phyloP scores from a whole-genome alignment of 768 basidiomycete genomes.

The Mycena pura region DNA sequence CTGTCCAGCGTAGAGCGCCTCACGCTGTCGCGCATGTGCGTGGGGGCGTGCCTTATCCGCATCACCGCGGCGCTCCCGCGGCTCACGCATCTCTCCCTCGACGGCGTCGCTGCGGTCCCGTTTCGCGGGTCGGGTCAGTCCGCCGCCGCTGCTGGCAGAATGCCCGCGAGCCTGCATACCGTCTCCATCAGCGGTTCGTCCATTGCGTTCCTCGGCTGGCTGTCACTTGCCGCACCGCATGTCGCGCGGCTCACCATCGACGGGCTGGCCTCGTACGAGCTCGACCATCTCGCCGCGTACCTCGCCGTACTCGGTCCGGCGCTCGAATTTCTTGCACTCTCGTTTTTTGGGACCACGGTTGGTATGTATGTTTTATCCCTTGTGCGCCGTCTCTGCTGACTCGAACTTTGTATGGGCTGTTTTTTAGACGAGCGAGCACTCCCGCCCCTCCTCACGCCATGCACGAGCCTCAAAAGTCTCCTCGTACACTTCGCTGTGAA shows the following conservation, averaged over 20 bases:
- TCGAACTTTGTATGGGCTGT: too few relatives aligned
- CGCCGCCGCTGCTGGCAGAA: background rate
- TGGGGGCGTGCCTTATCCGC: background rate
- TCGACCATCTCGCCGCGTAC: conserved; percentile 4
- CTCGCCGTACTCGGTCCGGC: background rate
- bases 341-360: background rate
- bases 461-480: background rate
- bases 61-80: background rate
- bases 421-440: background rate
- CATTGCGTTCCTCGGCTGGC: conserved; percentile 17
- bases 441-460: background rate
- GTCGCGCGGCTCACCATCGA: background rate
- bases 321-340: conserved; percentile 5
- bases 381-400: background rate
- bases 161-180: background rate
- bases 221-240: background rate
- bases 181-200: conserved; percentile 3
- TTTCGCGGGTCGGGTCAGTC: background rate
- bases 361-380: background rate
- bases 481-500: background rate
- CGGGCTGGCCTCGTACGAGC: background rate
- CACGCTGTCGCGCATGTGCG: conserved; percentile 8
- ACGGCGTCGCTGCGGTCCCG: conserved; percentile 6
- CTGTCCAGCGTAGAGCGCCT: conserved; percentile 26
- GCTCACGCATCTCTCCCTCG: conserved; percentile 1